A percentile compares a stretch with the other conserved stretches of the same genome.
Evolutionary conservation across 2,329 filamentous ascomycete species (phyloP).

Genomic region (Colletotrichum gloeosporioides): DNA sequence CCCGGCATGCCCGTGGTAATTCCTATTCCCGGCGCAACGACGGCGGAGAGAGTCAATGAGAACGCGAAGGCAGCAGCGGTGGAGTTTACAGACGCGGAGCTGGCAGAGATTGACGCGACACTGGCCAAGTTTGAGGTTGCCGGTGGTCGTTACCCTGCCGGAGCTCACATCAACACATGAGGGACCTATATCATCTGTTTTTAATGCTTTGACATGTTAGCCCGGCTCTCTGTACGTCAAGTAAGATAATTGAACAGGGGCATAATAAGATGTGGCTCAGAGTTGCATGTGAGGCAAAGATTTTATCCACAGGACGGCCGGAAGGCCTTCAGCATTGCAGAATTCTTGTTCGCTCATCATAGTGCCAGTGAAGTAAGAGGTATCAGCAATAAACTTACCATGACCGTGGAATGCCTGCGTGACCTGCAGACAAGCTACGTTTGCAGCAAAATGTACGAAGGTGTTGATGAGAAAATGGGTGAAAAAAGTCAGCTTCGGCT

Average conservation of each 20-base stretch:
- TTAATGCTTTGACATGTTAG: neutral
- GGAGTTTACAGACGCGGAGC: constrained; percentile 54
- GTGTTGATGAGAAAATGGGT: neutral
- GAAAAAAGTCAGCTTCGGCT: neutral
- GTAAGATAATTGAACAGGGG: neutral
- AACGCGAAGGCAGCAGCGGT: constrained; percentile 59
- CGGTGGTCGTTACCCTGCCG: constrained; percentile 54
- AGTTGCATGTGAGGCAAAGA: constrained; percentile 24
- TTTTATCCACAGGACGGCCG: constrained; percentile 35
- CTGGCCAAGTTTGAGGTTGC: constrained; percentile 51
- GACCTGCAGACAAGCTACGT: neutral
- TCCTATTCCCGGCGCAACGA: constrained; percentile 71
- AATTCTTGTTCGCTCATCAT: constrained; percentile 45
- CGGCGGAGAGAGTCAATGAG: constrained; percentile 61
- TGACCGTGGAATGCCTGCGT: neutral
- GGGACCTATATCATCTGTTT: neutral
- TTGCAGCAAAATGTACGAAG: neutral
- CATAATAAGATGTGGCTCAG: neutral
- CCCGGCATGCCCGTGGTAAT: constrained; percentile 64
- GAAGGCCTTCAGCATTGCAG: constrained; percentile 52
- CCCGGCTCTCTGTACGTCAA: neutral
- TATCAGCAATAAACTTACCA: constrained; percentile 29
- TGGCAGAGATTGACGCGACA: constrained; percentile 54
- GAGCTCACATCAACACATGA: constrained; percentile 41
- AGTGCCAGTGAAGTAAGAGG: constrained; percentile 24